phyloP scores from a whole-genome alignment of 495 filamentous ascomycete genomes.

The Massariosphaeria phaeospora region DNA sequence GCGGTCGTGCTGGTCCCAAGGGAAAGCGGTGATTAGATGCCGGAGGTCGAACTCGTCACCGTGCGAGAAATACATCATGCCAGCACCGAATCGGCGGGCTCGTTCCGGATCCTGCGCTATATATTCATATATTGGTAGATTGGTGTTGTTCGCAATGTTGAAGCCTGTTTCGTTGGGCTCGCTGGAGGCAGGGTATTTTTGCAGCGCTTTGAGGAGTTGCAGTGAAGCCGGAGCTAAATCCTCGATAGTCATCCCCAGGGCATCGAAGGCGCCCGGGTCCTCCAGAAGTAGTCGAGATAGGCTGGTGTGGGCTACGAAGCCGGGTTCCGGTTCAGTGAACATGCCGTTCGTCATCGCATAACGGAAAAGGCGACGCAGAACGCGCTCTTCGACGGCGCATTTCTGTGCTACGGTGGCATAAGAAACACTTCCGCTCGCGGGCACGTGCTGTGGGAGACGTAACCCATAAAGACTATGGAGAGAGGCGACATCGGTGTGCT shows the following conservation, averaged over 20 bases:
- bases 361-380: conserved; percentile 49
- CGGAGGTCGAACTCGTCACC: not conserved
- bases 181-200: conserved; percentile 1
- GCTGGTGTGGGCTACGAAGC: conserved; percentile 51
- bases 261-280: not conserved
- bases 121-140: conserved; percentile 1
- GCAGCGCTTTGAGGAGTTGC: not conserved
- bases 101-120: conserved; percentile 6
- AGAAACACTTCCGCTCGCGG: not conserved
- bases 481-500: not conserved
- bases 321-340: conserved; percentile 51
- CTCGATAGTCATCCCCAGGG: not conserved
- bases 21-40: not conserved
- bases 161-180: conserved; percentile 11
- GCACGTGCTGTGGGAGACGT: not conserved
- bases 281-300: conserved; percentile 22
- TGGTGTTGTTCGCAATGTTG: conserved; percentile 8
- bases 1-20: not conserved
- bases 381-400: not conserved
- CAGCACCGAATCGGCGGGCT: conserved; percentile 12
- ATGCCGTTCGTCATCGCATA: conserved; percentile 54
- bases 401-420: not conserved
- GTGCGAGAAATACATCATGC: not conserved
- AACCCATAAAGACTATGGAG: not conserved
- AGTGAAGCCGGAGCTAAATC: not conserved